A percentile compares a stretch with the other conserved stretches of the same genome.
Evolutionary conservation across 768 basidiomycete species (phyloP).

Genomic region (Boletus reticuloceps): DNA sequence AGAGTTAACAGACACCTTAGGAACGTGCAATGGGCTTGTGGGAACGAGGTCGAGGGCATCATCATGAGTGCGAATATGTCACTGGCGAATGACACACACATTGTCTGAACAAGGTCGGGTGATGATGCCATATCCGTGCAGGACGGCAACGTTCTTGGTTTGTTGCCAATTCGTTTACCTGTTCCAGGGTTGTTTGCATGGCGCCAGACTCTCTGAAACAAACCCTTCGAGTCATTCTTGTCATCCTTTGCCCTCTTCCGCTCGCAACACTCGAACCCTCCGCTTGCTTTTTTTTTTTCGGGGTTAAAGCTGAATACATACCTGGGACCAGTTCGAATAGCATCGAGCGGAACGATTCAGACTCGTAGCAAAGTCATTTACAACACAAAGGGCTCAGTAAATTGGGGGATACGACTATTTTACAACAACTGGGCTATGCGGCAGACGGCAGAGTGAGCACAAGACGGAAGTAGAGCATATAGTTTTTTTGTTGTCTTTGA

Average conservation of each 20-base stretch:
- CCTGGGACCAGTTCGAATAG: too few relatives aligned
- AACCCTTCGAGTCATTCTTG: constrained; percentile 37
- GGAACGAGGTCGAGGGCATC: constrained; percentile 47
- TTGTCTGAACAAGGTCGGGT: constrained; percentile 43
- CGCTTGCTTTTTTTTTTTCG: too few relatives aligned
- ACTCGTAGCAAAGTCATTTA: too few relatives aligned
- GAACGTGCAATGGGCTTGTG: constrained; percentile 58
- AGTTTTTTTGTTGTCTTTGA: neutral
- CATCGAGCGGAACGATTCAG: too few relatives aligned
- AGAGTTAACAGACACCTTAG: constrained; percentile 56
- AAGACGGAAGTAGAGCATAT: neutral
- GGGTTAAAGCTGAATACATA: too few relatives aligned
- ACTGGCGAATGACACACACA: neutral
- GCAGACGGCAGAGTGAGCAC: neutral
- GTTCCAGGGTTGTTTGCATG: constrained; percentile 52
- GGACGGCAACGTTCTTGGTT: neutral
- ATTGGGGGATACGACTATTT: neutral
- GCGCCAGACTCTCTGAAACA: constrained; percentile 44
- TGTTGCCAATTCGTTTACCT: constrained; percentile 42
- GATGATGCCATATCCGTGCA: neutral
- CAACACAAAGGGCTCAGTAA: neutral
- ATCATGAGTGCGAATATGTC: neutral
- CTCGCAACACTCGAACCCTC: too few relatives aligned
- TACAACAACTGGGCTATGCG: neutral
- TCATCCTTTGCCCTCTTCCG: neutral